Base-by-base conservation (phyloP, 2,329 filamentous ascomycete species). In the Aspergillus bombycis region DNA sequence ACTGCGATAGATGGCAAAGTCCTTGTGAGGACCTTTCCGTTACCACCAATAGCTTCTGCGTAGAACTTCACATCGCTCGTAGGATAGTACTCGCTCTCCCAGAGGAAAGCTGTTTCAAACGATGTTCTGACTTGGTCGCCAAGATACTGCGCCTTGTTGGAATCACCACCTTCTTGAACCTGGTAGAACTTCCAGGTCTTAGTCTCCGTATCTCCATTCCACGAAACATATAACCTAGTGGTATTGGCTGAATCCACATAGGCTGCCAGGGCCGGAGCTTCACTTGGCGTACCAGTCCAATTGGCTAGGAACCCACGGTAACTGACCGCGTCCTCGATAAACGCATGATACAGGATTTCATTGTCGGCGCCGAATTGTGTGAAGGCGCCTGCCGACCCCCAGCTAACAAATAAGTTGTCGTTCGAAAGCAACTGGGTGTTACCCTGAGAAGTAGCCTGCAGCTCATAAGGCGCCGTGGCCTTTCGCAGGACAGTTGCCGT, bases 191-290 rank as follows among this genome's bases (percentile, higher is more conserved):
- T 57, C 86, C 85, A 84, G 1, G 58, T 28, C 7, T 65, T 71
- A 0, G 79, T 80, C 68, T 80, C 78, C 0, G 82, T 84, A 58
- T 81, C 81, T 7, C 82, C 82, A 62, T 84, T 84, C 82, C 82
- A 85, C 10, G 81, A 85, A 8, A 86, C 83, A 69, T 84, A 87
- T 36, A 79, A 72, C 23, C 77, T 74, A 30, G 70, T 72, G n/a
- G 64, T 66, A 2, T 68, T 71, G 67, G 19, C 72, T 70, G 7
- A 69, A 70, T 58, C 72, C 11, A 46, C 43, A 7, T 46, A 75
- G 11, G 79, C 77, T 2, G 73, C 70, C 14, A 79, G 70, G 1
- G 75, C 72, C 2, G 78, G 77, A 5, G 63, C 62, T 45, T 76
- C 75, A 23, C 67, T 66, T 0, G 77, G 74, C 21, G 70, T 62